Conservation (phyloP, 768 basidiomycete species). For the Suillus cothurnatus region DNA sequence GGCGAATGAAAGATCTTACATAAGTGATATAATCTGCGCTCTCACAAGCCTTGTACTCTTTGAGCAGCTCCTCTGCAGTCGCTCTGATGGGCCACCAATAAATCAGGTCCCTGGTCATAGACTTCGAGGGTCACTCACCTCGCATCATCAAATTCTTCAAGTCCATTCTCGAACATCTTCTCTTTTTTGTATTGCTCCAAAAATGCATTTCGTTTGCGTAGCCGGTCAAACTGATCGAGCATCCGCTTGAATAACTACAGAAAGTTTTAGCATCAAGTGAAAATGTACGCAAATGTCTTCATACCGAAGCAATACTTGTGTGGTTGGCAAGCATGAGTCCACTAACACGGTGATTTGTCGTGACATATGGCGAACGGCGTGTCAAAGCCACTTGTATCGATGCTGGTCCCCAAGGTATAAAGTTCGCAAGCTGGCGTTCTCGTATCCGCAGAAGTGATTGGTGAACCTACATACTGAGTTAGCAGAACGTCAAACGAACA, state of each 20-base stretch:
- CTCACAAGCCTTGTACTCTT: conserved; percentile 97
- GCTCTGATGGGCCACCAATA: conserved; percentile 48
- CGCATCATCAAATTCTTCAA: conserved; percentile 98
- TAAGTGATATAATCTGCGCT: conserved; percentile 93
- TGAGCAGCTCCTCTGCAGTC: conserved; percentile 83
- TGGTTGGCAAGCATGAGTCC: conserved; percentile 99
- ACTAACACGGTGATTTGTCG: conserved; percentile 91
- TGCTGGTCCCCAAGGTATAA: conserved; percentile 99
- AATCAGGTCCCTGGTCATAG: not conserved
- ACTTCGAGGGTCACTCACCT: conserved; percentile 50
- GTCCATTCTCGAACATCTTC: conserved; percentile 88
- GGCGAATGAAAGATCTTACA: conserved; percentile 42
- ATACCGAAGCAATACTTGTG: conserved; percentile 94
- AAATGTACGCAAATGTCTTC: conserved; percentile 29
- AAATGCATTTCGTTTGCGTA: conserved; percentile 89
- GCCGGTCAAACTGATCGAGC: conserved; percentile 90
- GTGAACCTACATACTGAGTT: conserved; percentile 66
- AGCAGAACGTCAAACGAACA: not conserved
- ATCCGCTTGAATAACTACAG: conserved; percentile 90
- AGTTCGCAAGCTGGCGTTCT: conserved; percentile 94
- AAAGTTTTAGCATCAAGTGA: not conserved
- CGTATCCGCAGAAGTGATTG: conserved; percentile 96
- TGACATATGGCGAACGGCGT: conserved; percentile 84
- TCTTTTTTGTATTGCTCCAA: conserved; percentile 98
- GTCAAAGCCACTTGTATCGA: conserved; percentile 97